A percentile compares a stretch with the other conserved stretches of the same genome.
Evolutionary conservation across 2,329 filamentous ascomycete genomes (phyloP).

Genomic region (Ascosphaera apis): DNA sequence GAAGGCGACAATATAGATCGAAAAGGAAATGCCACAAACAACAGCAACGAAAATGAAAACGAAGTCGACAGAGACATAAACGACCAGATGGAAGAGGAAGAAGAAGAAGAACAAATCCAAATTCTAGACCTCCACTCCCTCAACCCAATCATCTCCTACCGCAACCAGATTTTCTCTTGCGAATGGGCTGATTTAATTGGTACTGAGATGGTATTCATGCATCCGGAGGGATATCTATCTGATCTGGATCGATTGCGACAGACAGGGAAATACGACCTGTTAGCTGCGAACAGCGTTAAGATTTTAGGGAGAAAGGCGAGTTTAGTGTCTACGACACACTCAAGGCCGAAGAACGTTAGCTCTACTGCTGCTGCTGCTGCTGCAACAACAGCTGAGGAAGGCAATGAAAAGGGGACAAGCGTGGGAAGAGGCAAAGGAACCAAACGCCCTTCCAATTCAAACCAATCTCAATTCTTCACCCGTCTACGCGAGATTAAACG

Average conservation of each 20-base stretch:
- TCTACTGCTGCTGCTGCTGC: background rate
- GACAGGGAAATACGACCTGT: slow-evolving; percentile 37
- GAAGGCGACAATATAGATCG: no score
- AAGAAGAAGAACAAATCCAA: slow-evolving; percentile 33
- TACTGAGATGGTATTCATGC: slow-evolving; percentile 54
- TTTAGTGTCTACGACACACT: slow-evolving; percentile 25
- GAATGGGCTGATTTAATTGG: slow-evolving; percentile 66
- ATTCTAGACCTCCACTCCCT: slow-evolving; percentile 59
- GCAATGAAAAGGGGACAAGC: slow-evolving; percentile 7
- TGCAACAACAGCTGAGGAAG: slow-evolving; percentile 1
- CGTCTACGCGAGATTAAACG: slow-evolving; percentile 42
- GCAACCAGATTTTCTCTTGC: slow-evolving; percentile 55
- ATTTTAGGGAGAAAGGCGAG: slow-evolving; percentile 44
- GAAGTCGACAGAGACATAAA: slow-evolving; percentile 13
- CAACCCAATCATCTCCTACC: slow-evolving; percentile 59
- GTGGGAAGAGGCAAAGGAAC: no score
- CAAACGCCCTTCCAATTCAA: slow-evolving; percentile 14
- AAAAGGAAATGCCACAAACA: no score
- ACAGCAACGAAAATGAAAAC: no score
- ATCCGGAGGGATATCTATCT: slow-evolving; percentile 23
- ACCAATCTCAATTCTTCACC: slow-evolving; percentile 36
- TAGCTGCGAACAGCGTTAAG: slow-evolving; percentile 47
- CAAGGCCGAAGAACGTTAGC: slow-evolving; percentile 1
- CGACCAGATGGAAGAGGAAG: slow-evolving; percentile 18
- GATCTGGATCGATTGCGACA: slow-evolving; percentile 23